Conservation (phyloP, 257 asterid species). For the Prunella vulgaris region DNA sequence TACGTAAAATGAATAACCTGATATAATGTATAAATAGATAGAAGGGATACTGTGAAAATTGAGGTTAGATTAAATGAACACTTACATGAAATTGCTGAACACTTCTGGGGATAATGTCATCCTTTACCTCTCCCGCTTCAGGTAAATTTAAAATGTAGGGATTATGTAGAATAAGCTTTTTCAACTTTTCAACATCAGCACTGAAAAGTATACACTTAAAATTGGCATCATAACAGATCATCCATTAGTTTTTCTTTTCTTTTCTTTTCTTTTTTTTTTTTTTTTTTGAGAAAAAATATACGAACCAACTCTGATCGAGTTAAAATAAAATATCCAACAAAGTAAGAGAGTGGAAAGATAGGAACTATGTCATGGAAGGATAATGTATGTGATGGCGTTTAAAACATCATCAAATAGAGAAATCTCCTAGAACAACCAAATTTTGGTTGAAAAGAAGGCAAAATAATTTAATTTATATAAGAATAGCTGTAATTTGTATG, state of each 20-base stretch:
- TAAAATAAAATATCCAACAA: too few species aligned
- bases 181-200: slow-evolving; percentile 89
- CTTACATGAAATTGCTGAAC: slow-evolving; percentile 95
- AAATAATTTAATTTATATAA: background rate
- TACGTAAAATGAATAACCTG: background rate
- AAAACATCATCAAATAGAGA: background rate
- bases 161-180: slow-evolving; percentile 84
- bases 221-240: slow-evolving; percentile 7
- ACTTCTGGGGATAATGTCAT: slow-evolving; percentile 75
- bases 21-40: background rate
- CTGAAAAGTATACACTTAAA: slow-evolving; percentile 43
- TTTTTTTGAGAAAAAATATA: background rate
- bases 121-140: slow-evolving; percentile 79
- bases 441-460: background rate
- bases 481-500: too few species aligned
- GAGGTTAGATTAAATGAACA: background rate
- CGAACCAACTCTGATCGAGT: too few species aligned
- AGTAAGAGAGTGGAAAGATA: background rate
- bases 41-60: background rate
- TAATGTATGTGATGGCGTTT: background rate
- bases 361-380: background rate
- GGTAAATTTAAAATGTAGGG: slow-evolving; percentile 80
- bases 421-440: slow-evolving; percentile 17
- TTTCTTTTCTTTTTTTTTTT: too few species aligned
- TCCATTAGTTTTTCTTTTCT: too few species aligned